Conservation (phyloP, 108 stramenopile species). For the Cylindrotheca closterium region DNA sequence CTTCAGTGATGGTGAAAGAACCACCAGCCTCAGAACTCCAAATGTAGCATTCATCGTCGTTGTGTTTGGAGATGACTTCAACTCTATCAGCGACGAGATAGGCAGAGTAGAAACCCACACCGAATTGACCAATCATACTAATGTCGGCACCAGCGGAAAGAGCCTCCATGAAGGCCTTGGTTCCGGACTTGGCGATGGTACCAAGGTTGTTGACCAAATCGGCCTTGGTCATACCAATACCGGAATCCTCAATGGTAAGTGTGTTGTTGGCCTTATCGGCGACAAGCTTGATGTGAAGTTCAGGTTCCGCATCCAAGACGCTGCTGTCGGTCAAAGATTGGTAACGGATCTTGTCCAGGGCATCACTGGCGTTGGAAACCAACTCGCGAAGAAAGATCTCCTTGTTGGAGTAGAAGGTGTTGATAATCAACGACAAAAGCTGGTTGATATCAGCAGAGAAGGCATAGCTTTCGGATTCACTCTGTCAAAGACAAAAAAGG, state of each 20-base stretch:
- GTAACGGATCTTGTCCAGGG: conserved; percentile 99
- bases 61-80: conserved; percentile 97
- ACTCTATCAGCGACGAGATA: conserved; percentile 99
- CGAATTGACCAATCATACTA: conserved; percentile 99
- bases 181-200: conserved; percentile 99
- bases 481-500: neutral
- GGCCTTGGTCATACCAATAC: conserved; percentile 99
- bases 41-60: conserved; percentile 88
- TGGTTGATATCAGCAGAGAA: conserved; percentile 99
- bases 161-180: conserved; percentile 99
- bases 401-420: conserved; percentile 99
- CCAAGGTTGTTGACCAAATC: conserved; percentile 99
- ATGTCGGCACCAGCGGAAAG: conserved; percentile 98
- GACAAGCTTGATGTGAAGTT: conserved; percentile 97
- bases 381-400: conserved; percentile 99
- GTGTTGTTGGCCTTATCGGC: conserved; percentile 99
- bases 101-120: conserved; percentile 99
- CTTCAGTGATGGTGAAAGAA: conserved; percentile 91
- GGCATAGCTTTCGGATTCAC: conserved; percentile 96
- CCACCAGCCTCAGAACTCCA: conserved; percentile 99
- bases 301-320: conserved; percentile 93
- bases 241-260: conserved; percentile 97
- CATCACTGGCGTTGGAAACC: conserved; percentile 97
- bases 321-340: conserved; percentile 93
- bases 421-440: conserved; percentile 98